These are phyloP conservation scores for Penicillium thymicola DNA, from an alignment of 2,329 filamentous ascomycete genomes.

Conservation along the genomic window DNA sequence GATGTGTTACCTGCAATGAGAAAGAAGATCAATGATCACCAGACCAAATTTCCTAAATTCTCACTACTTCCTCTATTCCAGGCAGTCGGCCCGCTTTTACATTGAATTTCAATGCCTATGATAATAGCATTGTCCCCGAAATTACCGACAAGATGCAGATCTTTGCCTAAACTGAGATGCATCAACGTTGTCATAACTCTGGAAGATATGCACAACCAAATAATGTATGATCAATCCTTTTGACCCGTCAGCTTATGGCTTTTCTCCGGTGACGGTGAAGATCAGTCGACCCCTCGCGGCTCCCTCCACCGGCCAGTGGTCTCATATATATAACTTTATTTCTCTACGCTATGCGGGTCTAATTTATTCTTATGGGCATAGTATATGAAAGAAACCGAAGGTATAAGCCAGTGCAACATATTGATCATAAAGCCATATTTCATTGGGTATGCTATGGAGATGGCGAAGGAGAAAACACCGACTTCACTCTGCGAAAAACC, in stretches of 20 bases:
- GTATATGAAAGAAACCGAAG: neutral
- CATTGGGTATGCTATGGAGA: neutral
- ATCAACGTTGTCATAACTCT: neutral
- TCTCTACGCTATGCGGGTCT: neutral
- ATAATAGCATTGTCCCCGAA: neutral
- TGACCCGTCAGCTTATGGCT: neutral
- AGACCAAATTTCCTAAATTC: neutral
- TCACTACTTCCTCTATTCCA: neutral
- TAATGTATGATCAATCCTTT: neutral
- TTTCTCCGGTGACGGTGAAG: neutral
- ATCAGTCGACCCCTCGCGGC: neutral
- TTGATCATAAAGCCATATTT: neutral
- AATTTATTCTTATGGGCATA: neutral
- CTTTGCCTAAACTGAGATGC: neutral
- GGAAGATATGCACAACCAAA: neutral
- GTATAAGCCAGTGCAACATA: neutral
- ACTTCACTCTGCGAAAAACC: conserved; percentile 14
- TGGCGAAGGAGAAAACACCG: conserved; percentile 9
- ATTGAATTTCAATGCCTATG: neutral
- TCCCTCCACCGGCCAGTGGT: neutral
- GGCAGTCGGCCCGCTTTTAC: neutral
- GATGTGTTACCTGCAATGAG: neutral
- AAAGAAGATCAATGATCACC: neutral
- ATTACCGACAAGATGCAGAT: neutral
- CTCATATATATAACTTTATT: neutral